phyloP scores from a whole-genome alignment of 2,329 filamentous ascomycete genomes.

The Apiospora marii region DNA sequence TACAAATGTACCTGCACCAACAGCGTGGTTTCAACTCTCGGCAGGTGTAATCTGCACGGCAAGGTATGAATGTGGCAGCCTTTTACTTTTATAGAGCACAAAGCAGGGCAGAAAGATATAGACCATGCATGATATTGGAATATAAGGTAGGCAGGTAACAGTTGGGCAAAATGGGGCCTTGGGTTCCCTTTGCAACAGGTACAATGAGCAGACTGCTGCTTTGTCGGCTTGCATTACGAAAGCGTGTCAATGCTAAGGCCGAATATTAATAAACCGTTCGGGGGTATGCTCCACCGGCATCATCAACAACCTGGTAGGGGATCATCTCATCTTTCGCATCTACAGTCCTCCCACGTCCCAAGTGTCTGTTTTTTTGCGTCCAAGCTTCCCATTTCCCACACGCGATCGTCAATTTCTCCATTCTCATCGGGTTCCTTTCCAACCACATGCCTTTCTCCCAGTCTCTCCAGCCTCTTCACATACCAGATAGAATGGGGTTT shows the following conservation, averaged over 20 bases:
- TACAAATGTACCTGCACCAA: background rate
- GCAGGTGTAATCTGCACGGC: background rate
- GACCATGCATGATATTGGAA: background rate
- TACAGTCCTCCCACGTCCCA: background rate
- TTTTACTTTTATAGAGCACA: background rate
- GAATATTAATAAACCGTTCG: background rate
- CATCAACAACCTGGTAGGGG: slow-evolving; percentile 6
- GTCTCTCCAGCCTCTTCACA: background rate
- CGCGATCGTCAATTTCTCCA: slow-evolving; percentile 10
- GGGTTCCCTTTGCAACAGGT: background rate
- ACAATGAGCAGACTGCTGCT: background rate
- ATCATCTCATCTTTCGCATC: slow-evolving; percentile 13
- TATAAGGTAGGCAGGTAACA: background rate
- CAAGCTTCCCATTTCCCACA: slow-evolving; percentile 9
- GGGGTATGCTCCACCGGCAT: slow-evolving; percentile 7
- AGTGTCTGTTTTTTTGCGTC: slow-evolving; percentile 4
- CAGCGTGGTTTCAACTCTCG: background rate
- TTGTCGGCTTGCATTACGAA: background rate
- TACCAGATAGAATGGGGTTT: background rate
- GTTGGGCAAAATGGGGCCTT: background rate
- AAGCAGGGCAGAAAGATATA: background rate
- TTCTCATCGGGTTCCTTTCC: background rate
- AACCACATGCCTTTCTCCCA: background rate
- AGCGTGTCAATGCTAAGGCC: background rate
- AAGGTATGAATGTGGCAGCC: background rate